Evolutionary conservation across 2,329 filamentous ascomycete species (phyloP).

Genomic region (Phialemonium atrogriseum): DNA sequence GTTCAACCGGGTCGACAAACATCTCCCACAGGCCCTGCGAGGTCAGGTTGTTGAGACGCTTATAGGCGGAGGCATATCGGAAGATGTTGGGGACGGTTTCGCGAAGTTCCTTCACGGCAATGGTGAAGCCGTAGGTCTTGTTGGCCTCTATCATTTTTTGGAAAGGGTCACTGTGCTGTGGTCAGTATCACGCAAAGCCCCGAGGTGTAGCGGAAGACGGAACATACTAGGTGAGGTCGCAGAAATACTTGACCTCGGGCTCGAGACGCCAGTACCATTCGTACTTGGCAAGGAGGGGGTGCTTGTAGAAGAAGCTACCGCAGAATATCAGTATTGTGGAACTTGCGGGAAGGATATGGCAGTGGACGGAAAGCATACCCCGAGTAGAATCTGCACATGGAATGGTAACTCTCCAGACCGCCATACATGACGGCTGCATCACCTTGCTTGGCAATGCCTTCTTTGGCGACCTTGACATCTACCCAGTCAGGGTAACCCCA

Average conservation of each 20-base stretch:
- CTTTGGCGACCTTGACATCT: slow-evolving; percentile 84
- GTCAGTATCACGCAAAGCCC: slow-evolving; percentile 11
- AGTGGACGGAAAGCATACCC: slow-evolving; percentile 52
- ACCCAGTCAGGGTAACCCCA: slow-evolving; percentile 98
- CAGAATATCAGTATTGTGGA: slow-evolving; percentile 18
- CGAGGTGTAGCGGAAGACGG: not conserved
- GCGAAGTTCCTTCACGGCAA: slow-evolving; percentile 94
- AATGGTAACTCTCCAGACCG: slow-evolving; percentile 95
- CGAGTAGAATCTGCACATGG: slow-evolving; percentile 99
- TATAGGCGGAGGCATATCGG: slow-evolving; percentile 97
- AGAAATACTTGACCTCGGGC: slow-evolving; percentile 99
- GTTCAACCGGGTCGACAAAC: slow-evolving; percentile 78
- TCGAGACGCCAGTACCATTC: slow-evolving; percentile 99
- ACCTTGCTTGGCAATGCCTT: slow-evolving; percentile 93
- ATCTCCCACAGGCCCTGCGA: slow-evolving; percentile 97
- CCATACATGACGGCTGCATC: slow-evolving; percentile 99
- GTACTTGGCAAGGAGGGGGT: slow-evolving; percentile 89
- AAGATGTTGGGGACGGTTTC: slow-evolving; percentile 99
- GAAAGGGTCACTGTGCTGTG: slow-evolving; percentile 69
- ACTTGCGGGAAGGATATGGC: too few species aligned
- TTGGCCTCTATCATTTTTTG: slow-evolving; percentile 87
- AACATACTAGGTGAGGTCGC: slow-evolving; percentile 92
- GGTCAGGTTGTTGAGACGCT: slow-evolving; percentile 80
- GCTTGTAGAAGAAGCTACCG: slow-evolving; percentile 85
- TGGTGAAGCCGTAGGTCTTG: slow-evolving; percentile 98